Evolutionary conservation across 352 stramenopile genomes (phyloP).

Genomic region (Phytophthora capsici): DNA sequence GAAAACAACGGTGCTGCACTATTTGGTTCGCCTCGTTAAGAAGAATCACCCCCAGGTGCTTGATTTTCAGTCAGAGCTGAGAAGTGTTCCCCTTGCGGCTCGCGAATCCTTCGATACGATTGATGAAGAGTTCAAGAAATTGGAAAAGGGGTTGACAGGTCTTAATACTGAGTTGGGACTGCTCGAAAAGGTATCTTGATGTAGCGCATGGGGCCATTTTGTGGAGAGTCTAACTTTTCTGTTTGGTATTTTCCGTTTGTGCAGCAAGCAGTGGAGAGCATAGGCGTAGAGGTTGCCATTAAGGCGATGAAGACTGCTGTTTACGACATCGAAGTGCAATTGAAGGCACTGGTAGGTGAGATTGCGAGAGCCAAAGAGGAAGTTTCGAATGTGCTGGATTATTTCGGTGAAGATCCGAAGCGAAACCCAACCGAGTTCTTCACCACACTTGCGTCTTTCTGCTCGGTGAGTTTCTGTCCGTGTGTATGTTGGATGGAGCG

Average conservation of each 20-base stretch:
- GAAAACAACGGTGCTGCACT: constrained; percentile 98
- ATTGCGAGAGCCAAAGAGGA: constrained; percentile 57
- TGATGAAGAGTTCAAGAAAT: constrained; percentile 65
- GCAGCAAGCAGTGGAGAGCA: constrained; percentile 36
- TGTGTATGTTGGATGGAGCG: background rate
- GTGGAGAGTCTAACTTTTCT: constrained; percentile 3
- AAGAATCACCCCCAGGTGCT: constrained; percentile 94
- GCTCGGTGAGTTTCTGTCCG: constrained; percentile 36
- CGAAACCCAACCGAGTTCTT: constrained; percentile 82
- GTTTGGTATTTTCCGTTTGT: constrained; percentile 6
- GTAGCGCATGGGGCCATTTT: background rate
- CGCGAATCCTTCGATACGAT: constrained; percentile 79
- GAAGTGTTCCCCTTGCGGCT: constrained; percentile 83
- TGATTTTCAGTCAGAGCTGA: constrained; percentile 92
- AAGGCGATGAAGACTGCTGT: constrained; percentile 44
- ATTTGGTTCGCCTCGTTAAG: constrained; percentile 96
- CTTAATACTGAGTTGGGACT: constrained; percentile 54
- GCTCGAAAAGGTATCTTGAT: constrained; percentile 47
- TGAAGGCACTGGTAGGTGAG: constrained; percentile 45
- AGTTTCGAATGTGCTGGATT: constrained; percentile 80
- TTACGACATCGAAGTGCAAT: constrained; percentile 49
- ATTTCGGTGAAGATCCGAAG: constrained; percentile 86
- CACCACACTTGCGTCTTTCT: constrained; percentile 85
- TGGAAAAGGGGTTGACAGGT: constrained; percentile 57
- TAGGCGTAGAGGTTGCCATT: constrained; percentile 34